Percentiles rank a stretch among this genome's conserved stretches.
Evolutionary conservation across 257 asterid species (phyloP).

Genomic region (Lycium barbarum): DNA sequence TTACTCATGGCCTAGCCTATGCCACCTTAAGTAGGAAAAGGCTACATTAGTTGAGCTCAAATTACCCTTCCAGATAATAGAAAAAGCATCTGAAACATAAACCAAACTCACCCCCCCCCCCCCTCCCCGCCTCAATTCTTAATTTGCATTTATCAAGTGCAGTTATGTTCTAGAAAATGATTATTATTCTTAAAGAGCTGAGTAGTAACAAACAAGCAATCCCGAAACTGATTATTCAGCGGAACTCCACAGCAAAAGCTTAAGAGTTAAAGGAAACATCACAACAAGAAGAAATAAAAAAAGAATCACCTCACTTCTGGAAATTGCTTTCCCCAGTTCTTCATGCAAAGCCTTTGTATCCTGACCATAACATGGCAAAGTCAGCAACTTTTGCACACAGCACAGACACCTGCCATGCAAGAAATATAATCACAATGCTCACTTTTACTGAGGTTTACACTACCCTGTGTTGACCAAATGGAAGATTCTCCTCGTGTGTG

Average conservation of each 20-base stretch:
- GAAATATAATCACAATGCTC: conserved; percentile 44
- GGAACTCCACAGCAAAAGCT: not conserved
- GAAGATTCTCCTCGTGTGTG: conserved; percentile 10
- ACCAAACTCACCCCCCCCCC: not conserved
- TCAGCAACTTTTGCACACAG: conserved; percentile 53
- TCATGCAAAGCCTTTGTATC: conserved; percentile 74
- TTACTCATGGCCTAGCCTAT: conserved; percentile 10
- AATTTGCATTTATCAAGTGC: not conserved
- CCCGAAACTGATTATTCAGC: conserved; percentile 9
- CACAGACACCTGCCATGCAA: conserved; percentile 42
- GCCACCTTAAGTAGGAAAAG: conserved; percentile 20
- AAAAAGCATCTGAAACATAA: not conserved
- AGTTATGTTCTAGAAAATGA: not conserved
- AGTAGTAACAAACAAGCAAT: not conserved
- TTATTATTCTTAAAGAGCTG: not conserved
- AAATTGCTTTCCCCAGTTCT: conserved; percentile 70
- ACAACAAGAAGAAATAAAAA: conserved; percentile 1
- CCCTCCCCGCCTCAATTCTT: no score
- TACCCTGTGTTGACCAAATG: conserved; percentile 31
- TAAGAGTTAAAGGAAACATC: conserved; percentile 2
- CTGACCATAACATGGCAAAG: conserved; percentile 67
- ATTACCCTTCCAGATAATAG: not conserved
- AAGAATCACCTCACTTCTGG: conserved; percentile 72
- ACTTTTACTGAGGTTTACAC: conserved; percentile 31
- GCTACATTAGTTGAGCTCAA: not conserved